Conservation (phyloP, 1,139 yeast species). For the Blastobotrys indianensis region DNA sequence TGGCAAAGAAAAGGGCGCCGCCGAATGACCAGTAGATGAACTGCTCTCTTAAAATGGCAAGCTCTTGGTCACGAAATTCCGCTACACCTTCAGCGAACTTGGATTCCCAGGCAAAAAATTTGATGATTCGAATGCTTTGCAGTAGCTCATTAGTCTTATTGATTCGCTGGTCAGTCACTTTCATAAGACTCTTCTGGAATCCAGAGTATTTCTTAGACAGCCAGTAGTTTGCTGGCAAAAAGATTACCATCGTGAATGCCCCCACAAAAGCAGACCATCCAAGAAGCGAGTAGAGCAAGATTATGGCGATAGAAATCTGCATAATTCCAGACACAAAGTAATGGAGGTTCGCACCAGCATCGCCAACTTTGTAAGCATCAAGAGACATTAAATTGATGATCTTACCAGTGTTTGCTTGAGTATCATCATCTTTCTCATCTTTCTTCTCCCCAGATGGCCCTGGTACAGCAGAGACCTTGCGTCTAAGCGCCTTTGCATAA, state of each 20-base stretch:
- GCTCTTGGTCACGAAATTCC: conserved; percentile 67
- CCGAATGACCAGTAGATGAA: conserved; percentile 59
- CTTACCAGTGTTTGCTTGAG: conserved; percentile 65
- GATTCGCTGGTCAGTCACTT: conserved; percentile 79
- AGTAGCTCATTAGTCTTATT: conserved; percentile 91
- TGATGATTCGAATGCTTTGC: conserved; percentile 86
- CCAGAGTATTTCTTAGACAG: conserved; percentile 56
- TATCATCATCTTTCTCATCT: conserved; percentile 15
- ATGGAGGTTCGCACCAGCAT: conserved; percentile 70
- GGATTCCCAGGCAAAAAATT: conserved; percentile 94
- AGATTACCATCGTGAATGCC: conserved; percentile 51
- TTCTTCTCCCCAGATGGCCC: conserved; percentile 10
- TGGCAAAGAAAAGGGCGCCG: conserved; percentile 64
- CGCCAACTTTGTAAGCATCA: conserved; percentile 88
- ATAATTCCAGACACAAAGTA: conserved; percentile 71
- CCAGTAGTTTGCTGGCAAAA: conserved; percentile 69
- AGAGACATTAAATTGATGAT: conserved; percentile 92
- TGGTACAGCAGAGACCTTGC: conserved; percentile 52
- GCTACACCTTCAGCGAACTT: conserved; percentile 68
- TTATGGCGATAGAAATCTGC: conserved; percentile 60
- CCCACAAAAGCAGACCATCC: conserved; percentile 92
- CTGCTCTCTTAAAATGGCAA: conserved; percentile 52
- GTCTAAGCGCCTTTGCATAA: conserved; percentile 84
- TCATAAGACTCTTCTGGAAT: conserved; percentile 65
- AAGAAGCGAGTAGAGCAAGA: conserved; percentile 58